Conservation (phyloP, 1,284 basidiomycete genomes). For the Clitocybe nebularis region DNA sequence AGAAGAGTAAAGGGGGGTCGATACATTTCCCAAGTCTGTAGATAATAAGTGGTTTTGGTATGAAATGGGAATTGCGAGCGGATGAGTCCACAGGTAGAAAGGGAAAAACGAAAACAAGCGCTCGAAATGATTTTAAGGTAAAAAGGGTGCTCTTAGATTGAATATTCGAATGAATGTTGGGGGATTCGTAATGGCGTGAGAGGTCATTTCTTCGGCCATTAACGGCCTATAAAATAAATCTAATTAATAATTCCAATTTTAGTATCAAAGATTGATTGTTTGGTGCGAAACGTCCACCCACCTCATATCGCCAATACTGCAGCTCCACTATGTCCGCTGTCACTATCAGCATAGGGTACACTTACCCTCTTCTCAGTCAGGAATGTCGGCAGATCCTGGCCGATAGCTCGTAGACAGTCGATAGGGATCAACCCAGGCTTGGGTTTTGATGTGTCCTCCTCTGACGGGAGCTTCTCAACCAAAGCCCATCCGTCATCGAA, state of each 20-base stretch:
- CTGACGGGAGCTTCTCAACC: conserved; percentile 38
- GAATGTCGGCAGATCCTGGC: conserved; percentile 47
- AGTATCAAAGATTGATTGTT: neutral
- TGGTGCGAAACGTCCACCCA: neutral
- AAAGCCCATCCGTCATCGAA: conserved; percentile 70
- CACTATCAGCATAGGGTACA: conserved; percentile 14
- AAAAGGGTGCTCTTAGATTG: neutral
- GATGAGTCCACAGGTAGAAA: too few relatives aligned
- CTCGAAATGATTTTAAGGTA: neutral
- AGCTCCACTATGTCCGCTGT: neutral
- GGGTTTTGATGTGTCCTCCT: conserved; percentile 19
- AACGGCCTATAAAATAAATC: neutral
- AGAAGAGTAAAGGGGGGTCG: neutral
- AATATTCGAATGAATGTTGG: neutral
- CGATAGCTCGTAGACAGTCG: conserved; percentile 50
- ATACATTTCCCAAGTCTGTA: neutral
- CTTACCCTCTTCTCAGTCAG: conserved; percentile 46
- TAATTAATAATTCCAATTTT: too few relatives aligned
- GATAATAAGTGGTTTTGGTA: neutral
- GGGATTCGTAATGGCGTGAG: neutral
- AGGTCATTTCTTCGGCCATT: neutral
- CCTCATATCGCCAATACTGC: conserved; percentile 10
- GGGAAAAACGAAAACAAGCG: neutral
- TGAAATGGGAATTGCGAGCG: neutral
- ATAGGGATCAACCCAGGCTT: conserved; percentile 46